A percentile compares a stretch with the other conserved stretches of the same genome.
phyloP scores from a whole-genome alignment of 306 rosid genomes.

The Pterocarpus santalinus region DNA sequence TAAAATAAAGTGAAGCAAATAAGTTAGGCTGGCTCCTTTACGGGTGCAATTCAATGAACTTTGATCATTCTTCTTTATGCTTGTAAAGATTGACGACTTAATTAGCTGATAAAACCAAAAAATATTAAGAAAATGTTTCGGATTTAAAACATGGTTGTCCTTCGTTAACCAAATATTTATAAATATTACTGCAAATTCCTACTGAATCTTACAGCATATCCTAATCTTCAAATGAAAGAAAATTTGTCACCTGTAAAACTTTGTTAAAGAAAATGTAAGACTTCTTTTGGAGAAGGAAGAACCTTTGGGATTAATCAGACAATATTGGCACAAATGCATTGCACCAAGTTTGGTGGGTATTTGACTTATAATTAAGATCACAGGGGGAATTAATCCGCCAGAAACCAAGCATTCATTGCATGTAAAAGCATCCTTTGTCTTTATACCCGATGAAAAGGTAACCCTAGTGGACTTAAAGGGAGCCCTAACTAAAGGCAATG shows the following conservation, averaged over 20 bases:
- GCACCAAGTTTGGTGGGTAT: conserved; percentile 43
- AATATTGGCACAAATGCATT: conserved; percentile 43
- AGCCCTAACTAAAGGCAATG: conserved; percentile 33
- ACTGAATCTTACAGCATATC: background rate
- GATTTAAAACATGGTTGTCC: too few species aligned
- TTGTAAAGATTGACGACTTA: background rate
- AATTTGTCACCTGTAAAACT: background rate
- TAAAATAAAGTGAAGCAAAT: background rate
- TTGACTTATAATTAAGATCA: conserved; percentile 28
- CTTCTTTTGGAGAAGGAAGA: conserved; percentile 39
- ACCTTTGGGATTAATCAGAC: conserved; percentile 41
- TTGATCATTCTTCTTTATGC: too few species aligned
- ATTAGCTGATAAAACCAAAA: too few species aligned
- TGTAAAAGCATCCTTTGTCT: conserved; percentile 38
- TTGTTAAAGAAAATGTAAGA: background rate
- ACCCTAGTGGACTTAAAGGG: conserved; percentile 36
- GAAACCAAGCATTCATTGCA: conserved; percentile 49
- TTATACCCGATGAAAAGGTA: conserved; percentile 36
- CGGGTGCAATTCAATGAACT: background rate
- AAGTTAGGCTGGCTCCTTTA: background rate
- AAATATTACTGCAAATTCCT: background rate
- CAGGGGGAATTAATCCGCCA: conserved; percentile 11
- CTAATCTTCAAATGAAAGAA: background rate
- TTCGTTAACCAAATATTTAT: background rate
- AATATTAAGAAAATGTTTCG: too few species aligned